These are phyloP conservation scores for Globisporangium spiculum DNA, from an alignment of 352 stramenopile genomes.

Conservation along the genomic window DNA sequence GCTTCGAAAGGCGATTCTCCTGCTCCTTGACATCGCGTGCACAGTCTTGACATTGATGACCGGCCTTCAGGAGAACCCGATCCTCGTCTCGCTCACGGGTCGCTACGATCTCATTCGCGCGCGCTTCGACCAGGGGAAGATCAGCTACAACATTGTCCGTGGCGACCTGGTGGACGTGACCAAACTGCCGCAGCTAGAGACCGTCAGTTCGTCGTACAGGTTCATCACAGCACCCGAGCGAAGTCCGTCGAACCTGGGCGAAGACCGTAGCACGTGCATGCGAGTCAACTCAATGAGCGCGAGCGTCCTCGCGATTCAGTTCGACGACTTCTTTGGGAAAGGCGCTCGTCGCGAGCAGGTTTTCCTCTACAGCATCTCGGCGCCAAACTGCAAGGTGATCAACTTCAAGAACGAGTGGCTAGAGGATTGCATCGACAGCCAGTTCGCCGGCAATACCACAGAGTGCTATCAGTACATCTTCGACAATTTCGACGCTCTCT, in stretches of 20 bases:
- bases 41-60: slow-evolving; percentile 32
- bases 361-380: slow-evolving; percentile 43
- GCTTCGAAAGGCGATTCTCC: slow-evolving; percentile 9
- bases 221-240: slow-evolving; percentile 28
- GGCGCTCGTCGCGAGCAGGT: slow-evolving; percentile 28
- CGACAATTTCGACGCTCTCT: slow-evolving; percentile 44
- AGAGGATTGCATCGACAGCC: slow-evolving; percentile 23
- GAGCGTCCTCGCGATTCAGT: slow-evolving; percentile 29
- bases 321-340: slow-evolving; percentile 40
- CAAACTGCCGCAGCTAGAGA: neutral
- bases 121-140: slow-evolving; percentile 16
- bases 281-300: slow-evolving; percentile 42
- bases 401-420: slow-evolving; percentile 41
- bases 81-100: slow-evolving; percentile 18
- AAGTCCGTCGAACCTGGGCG: slow-evolving; percentile 25
- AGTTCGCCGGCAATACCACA: slow-evolving; percentile 22
- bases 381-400: slow-evolving; percentile 33
- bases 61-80: slow-evolving; percentile 27
- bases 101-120: slow-evolving; percentile 21
- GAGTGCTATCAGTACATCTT: slow-evolving; percentile 46
- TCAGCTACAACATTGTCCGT: slow-evolving; percentile 30
- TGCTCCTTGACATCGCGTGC: slow-evolving; percentile 18
- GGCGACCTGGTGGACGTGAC: slow-evolving; percentile 13
- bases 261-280: slow-evolving; percentile 41
- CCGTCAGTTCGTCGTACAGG: slow-evolving; percentile 5